A percentile compares a stretch with the other conserved stretches of the same genome.
phyloP scores from a whole-genome alignment of 129 eudicot genomes.

The Centella asiatica region DNA sequence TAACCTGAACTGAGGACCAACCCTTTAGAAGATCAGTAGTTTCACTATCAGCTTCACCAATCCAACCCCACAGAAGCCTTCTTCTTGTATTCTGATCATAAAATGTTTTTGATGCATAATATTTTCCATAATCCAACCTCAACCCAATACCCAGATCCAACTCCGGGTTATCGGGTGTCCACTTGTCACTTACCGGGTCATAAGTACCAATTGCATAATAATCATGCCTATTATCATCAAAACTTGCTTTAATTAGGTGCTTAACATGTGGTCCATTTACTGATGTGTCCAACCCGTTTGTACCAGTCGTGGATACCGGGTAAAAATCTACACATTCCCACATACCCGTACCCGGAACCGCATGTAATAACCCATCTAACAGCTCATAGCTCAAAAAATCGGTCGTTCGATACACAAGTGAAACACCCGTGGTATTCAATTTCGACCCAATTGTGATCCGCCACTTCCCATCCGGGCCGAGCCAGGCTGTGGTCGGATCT shows the following conservation, averaged over 20 bases:
- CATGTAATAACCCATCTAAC: slow-evolving; percentile 52
- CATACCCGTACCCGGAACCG: slow-evolving; percentile 93
- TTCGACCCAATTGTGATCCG: slow-evolving; percentile 58
- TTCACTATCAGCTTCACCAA: slow-evolving; percentile 71
- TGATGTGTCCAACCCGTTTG: slow-evolving; percentile 76
- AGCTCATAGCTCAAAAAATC: slow-evolving; percentile 56
- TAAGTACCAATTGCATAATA: slow-evolving; percentile 80
- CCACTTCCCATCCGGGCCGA: slow-evolving; percentile 65
- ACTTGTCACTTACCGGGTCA: slow-evolving; percentile 42
- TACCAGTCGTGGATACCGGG: slow-evolving; percentile 56
- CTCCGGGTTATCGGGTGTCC: slow-evolving; percentile 82
- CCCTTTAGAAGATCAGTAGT: slow-evolving; percentile 56
- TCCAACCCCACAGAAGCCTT: slow-evolving; percentile 83
- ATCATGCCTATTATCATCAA: slow-evolving; percentile 67
- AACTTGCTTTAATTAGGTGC: slow-evolving; percentile 80
- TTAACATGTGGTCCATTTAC: slow-evolving; percentile 58
- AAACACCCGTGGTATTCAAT: slow-evolving; percentile 53
- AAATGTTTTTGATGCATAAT: slow-evolving; percentile 84
- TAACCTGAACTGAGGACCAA: slow-evolving; percentile 86
- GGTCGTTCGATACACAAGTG: slow-evolving; percentile 59
- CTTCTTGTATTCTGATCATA: slow-evolving; percentile 52
- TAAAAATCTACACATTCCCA: slow-evolving; percentile 97
- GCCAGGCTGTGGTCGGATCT: slow-evolving; percentile 92
- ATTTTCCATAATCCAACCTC: slow-evolving; percentile 74
- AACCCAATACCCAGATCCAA: slow-evolving; percentile 86